Evolutionary conservation across 83 land plant species (phyloP), one percentile per base, ranked within the genome.

Genomic region (Picea abies): DNA sequence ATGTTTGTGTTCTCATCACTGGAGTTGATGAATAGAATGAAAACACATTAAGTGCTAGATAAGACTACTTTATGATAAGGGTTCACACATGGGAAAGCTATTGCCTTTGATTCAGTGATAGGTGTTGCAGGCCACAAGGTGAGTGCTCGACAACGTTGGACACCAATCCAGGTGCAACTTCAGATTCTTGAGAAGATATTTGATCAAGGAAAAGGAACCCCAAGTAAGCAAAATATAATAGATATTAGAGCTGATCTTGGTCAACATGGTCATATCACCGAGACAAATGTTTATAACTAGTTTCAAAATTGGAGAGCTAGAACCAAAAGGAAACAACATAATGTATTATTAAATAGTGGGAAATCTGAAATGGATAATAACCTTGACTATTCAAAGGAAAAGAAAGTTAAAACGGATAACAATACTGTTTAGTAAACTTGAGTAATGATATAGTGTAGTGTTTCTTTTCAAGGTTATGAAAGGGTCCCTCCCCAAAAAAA

Each of bases 251-350:
- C 75, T 11, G 84, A 88, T 68, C 86, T 88, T 25, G 60, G 85
- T 19, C 81, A 83, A 67, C 85, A 80, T 63, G 90, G 89, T 9
- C 83, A 79, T 25, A 83, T 86, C 37, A 39, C 89, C 3, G 84
- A 88, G 70, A 68, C 86, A 7, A 86, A 88, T 68, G 84, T 88
- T 16, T 86, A 86, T 77, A 88, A 88, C 37, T 88, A 88, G 90
- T 88, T 88, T 66, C 90, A 88, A 41, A 86, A 88, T 68, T 67
- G 89, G 47, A 88, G 84, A 62, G 86, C 90, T 1, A 88, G 90
- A 20, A 89, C 90, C 10, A 88, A 88, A 70, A 78, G 88, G 65
- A 88, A 88, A 79, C 90, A 86, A 32, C 84, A 85, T 70, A 65
- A 23, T 9, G 82, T 52, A 52, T 62, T 49, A 29, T 72, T 23